A percentile compares a stretch with the other conserved stretches of the same genome.
These are phyloP conservation scores for Sonneratia alba DNA, from an alignment of 345 rosid genomes.

Conservation along the genomic window DNA sequence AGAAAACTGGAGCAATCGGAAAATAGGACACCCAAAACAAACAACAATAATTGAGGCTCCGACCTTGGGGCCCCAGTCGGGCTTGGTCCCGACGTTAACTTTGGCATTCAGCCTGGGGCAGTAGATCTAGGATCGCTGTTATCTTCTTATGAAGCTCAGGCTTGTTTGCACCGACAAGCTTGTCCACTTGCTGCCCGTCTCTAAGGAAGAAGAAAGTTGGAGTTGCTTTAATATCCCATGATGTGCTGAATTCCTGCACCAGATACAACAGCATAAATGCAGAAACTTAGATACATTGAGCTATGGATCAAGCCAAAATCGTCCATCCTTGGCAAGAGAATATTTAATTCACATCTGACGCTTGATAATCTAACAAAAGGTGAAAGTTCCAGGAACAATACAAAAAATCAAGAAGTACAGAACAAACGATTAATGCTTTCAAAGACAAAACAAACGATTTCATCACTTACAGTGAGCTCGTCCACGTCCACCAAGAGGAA, in stretches of 20 bases:
- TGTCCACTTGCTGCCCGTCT: conserved; percentile 68
- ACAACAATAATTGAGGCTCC: background rate
- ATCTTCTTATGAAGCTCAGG: conserved; percentile 71
- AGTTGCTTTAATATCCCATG: conserved; percentile 85
- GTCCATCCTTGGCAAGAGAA: background rate
- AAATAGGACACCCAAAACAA: background rate
- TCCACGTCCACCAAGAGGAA: conserved; percentile 75
- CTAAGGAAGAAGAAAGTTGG: conserved; percentile 87
- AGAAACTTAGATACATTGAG: background rate
- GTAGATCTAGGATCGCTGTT: conserved; percentile 27
- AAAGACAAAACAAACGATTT: background rate
- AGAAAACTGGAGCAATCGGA: background rate
- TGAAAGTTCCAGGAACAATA: background rate
- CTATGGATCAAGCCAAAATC: background rate
- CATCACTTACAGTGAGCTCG: conserved; percentile 56
- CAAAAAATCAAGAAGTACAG: background rate
- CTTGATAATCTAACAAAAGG: too few relatives aligned
- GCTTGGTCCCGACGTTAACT: background rate
- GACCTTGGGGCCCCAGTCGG: background rate
- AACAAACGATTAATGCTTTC: background rate
- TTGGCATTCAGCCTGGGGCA: background rate
- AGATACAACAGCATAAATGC: background rate
- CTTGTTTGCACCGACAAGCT: conserved; percentile 84
- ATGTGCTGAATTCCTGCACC: conserved; percentile 69
- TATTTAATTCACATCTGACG: background rate